Conservation (phyloP, 2,329 filamentous ascomycete species). For the Botryotinia narcissicola region DNA sequence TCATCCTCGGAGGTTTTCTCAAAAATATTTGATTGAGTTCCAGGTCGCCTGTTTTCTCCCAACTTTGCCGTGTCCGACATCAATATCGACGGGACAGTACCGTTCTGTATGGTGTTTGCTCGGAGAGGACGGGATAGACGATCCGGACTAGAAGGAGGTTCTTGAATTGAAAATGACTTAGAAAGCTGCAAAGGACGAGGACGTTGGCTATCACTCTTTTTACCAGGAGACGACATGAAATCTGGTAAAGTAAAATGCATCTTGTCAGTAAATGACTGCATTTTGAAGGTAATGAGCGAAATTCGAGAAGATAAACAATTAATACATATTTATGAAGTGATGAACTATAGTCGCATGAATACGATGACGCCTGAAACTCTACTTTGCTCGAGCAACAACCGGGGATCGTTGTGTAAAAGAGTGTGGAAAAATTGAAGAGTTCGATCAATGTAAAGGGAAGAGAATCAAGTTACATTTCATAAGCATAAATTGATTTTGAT, state of each 20-base stretch:
- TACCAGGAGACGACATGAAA: slow-evolving; percentile 36
- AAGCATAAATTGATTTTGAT: neutral
- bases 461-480: slow-evolving; percentile 28
- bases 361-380: slow-evolving; percentile 35
- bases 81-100: slow-evolving; percentile 24
- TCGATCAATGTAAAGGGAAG: neutral
- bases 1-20: slow-evolving; percentile 43
- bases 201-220: slow-evolving; percentile 31
- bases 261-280: slow-evolving; percentile 34
- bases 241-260: slow-evolving; percentile 36
- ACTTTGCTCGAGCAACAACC: slow-evolving; percentile 29
- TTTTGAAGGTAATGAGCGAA: slow-evolving; percentile 10
- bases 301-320: slow-evolving; percentile 10
- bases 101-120: slow-evolving; percentile 38
- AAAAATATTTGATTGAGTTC: slow-evolving; percentile 35
- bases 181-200: slow-evolving; percentile 40
- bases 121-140: slow-evolving; percentile 29
- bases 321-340: slow-evolving; percentile 26
- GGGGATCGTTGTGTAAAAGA: slow-evolving; percentile 32
- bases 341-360: slow-evolving; percentile 34
- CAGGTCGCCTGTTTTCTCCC: slow-evolving; percentile 28
- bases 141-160: slow-evolving; percentile 30
- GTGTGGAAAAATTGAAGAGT: slow-evolving; percentile 25
- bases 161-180: slow-evolving; percentile 42
- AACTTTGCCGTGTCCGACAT: slow-evolving; percentile 25